Evolutionary conservation across 345 rosid genomes (phyloP).

Genomic region (Pistacia integerrima): DNA sequence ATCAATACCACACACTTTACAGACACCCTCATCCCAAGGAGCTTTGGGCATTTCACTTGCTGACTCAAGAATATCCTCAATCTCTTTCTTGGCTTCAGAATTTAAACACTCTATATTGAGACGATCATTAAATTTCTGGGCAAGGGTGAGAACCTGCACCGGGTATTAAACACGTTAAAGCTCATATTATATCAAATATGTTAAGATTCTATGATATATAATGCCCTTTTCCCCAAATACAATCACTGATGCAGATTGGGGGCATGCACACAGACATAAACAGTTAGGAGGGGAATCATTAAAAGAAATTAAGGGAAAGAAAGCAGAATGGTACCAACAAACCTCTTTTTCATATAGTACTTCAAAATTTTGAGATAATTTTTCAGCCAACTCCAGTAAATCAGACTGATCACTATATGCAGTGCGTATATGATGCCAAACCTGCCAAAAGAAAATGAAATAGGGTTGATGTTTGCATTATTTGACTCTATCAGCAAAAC

Average conservation of each 20-base stretch:
- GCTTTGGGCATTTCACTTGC: slow-evolving; percentile 36
- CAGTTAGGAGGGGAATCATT: not conserved
- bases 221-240: not conserved
- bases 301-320: not conserved
- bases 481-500: not conserved
- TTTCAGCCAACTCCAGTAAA: slow-evolving; percentile 31
- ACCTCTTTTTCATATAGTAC: slow-evolving; percentile 36
- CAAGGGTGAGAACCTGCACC: slow-evolving; percentile 40
- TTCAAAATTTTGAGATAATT: slow-evolving; percentile 38
- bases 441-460: slow-evolving; percentile 26
- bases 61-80: slow-evolving; percentile 30
- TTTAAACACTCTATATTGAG: slow-evolving; percentile 18
- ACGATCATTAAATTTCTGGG: slow-evolving; percentile 23
- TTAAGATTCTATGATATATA: slow-evolving; percentile 8
- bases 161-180: slow-evolving; percentile 9
- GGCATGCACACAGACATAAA: not conserved
- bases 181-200: not conserved
- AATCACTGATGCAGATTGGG: too few relatives aligned
- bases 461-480: not conserved
- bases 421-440: slow-evolving; percentile 36
- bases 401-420: slow-evolving; percentile 37
- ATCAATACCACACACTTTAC: slow-evolving; percentile 41
- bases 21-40: slow-evolving; percentile 42
- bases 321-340: slow-evolving; percentile 10
- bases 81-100: slow-evolving; percentile 32